Conservation (phyloP, 202 grass and related monocot species). For the Panicum virgatum region DNA sequence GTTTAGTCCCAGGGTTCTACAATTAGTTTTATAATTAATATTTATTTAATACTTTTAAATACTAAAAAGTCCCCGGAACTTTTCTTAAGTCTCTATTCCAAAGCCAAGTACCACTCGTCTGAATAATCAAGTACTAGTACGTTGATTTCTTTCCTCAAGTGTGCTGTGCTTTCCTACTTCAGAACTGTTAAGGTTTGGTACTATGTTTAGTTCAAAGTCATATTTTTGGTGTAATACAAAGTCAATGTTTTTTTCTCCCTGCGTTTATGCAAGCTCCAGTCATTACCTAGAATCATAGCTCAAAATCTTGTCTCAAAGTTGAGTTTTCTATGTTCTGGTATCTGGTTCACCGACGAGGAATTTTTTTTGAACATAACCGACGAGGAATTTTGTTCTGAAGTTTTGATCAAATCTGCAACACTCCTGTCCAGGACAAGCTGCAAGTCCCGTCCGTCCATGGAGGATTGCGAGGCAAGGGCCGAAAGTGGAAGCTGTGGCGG, state of each 20-base stretch:
- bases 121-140: neutral
- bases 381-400: neutral
- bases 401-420: neutral
- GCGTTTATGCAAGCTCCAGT: neutral
- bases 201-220: neutral
- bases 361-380: too few species aligned
- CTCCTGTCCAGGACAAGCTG: conserved; percentile 57
- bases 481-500: conserved; percentile 95
- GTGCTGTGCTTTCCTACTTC: conserved; percentile 2
- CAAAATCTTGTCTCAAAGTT: neutral
- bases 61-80: too few species aligned
- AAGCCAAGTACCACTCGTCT: too few species aligned
- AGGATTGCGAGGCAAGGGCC: conserved; percentile 39
- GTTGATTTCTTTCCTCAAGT: neutral
- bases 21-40: too few species aligned
- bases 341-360: too few species aligned
- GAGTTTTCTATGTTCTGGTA: neutral
- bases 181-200: neutral
- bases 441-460: conserved; percentile 22
- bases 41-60: too few species aligned
- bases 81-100: too few species aligned
- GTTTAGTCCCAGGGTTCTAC: too few species aligned
- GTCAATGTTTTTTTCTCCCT: neutral
- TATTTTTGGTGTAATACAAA: neutral
- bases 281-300: neutral